Evolutionary conservation across 2,329 filamentous ascomycete genomes (phyloP).

Genomic region (Colletotrichum lupini): DNA sequence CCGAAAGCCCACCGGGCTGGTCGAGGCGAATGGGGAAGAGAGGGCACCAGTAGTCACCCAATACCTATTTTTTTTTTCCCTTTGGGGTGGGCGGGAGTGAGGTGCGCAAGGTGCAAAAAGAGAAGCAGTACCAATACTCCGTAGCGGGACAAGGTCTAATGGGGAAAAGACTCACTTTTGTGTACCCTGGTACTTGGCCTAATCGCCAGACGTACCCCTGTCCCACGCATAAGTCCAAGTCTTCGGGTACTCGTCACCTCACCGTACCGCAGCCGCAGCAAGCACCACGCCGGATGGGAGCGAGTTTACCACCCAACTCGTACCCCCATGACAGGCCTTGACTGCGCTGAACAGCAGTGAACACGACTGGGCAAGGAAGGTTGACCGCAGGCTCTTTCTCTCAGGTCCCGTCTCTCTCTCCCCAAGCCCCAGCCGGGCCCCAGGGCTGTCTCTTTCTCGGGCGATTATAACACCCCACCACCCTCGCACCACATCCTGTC

Average conservation of each 20-base stretch:
- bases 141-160: background rate
- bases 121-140: background rate
- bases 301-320: background rate
- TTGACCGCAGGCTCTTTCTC: background rate
- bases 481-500: conserved; percentile 55
- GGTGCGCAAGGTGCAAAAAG: background rate
- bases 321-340: background rate
- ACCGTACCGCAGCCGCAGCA: conserved; percentile 10
- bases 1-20: background rate
- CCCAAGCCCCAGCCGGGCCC: background rate
- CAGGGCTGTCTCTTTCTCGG: conserved; percentile 30
- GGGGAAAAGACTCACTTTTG: background rate
- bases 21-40: conserved; percentile 2
- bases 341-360: conserved; percentile 2
- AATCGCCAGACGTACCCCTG: background rate
- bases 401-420: background rate
- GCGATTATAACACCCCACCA: conserved; percentile 60
- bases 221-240: background rate
- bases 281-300: background rate
- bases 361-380: background rate
- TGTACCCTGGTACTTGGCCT: background rate
- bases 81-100: background rate
- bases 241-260: background rate
- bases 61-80: background rate
- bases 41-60: background rate